A percentile compares a stretch with the other conserved stretches of the same genome.
Conservation (phyloP, 2,329 filamentous ascomycete species). For the Epichloe gansuensis region DNA sequence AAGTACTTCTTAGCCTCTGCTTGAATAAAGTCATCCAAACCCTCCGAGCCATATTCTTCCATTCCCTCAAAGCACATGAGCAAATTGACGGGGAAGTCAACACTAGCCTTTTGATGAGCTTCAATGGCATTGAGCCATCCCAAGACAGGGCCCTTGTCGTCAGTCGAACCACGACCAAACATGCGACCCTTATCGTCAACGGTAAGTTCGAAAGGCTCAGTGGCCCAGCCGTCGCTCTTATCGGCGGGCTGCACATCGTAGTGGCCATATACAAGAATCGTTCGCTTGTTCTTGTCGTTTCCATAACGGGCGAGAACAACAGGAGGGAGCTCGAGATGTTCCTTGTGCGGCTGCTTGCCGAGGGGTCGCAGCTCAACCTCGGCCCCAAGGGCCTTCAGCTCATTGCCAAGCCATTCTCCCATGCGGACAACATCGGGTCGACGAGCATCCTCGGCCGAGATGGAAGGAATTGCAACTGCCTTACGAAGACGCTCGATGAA, state of each 20-base stretch:
- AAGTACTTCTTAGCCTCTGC: constrained; percentile 89
- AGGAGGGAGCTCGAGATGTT: constrained; percentile 81
- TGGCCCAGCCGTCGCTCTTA: constrained; percentile 89
- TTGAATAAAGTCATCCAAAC: constrained; percentile 86
- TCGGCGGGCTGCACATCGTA: constrained; percentile 96
- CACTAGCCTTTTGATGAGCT: constrained; percentile 85
- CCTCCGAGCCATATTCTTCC: constrained; percentile 97
- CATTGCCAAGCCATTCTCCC: constrained; percentile 77
- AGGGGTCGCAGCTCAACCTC: constrained; percentile 75
- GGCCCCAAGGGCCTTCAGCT: constrained; percentile 75
- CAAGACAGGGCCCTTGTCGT: constrained; percentile 94
- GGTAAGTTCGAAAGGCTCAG: constrained; percentile 80
- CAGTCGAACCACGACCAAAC: constrained; percentile 90
- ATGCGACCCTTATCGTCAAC: constrained; percentile 87
- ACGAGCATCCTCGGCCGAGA: constrained; percentile 82
- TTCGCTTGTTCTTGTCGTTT: constrained; percentile 82
- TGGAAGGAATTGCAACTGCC: constrained; percentile 90
- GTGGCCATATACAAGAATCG: constrained; percentile 93
- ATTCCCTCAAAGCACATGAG: constrained; percentile 99
- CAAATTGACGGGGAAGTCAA: constrained; percentile 94
- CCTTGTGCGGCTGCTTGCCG: constrained; percentile 84
- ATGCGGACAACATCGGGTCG: constrained; percentile 91
- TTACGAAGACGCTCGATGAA: constrained; percentile 86
- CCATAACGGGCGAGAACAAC: constrained; percentile 89
- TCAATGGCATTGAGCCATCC: constrained; percentile 98